Base-by-base conservation (phyloP, 2,329 filamentous ascomycete species). In the Aspergillus caelatus region DNA sequence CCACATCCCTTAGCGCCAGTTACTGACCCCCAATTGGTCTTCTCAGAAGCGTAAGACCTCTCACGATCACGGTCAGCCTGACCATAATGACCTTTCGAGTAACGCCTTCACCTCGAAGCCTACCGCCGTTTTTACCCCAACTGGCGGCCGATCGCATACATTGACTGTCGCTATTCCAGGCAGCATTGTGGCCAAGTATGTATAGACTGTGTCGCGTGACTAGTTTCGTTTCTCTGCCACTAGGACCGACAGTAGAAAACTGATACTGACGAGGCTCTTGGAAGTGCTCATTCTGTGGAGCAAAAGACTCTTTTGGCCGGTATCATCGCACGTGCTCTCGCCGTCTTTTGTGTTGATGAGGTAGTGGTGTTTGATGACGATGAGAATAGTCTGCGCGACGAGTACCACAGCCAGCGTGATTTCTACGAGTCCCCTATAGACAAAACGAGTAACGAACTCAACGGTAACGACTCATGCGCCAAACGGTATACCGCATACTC, bases 301-400 rank as follows among this genome's bases (percentile, higher is more conserved):
- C 89, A 92, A 73, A 90, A 92, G 74, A 92, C 90, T 41, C 84
- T 85, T 55, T 83, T 91, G 55, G 90, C 89, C 1, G 91, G 90
- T 9, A 89, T 90, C 67, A 89, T 96, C 59, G 92, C 92, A 7
- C 91, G 93, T 59, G 91, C 92, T 39, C 85, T 93, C 58, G 90
- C 91, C 65, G 89, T 96, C 66, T 96, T 95, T 79, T 90, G 87
- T 72, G 85, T 96, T 68, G 93, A 96, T 74, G 93, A 96, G 79
- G 84, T 96, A 34, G 84, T 96, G 57, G 81, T 96, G 60, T 96
- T 91, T 76, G 88, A 94, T 73, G 93, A 96, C 78, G 85, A 75
- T 68, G 62, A 64, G 67, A 62, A 68, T 70, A 63, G 88, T 57
- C 77, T 82, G 55, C 77, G 81, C 71, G 84, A 88, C 79, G 52